phyloP scores from a whole-genome alignment of 305 asterid species.

The Fraxinus sp. region DNA sequence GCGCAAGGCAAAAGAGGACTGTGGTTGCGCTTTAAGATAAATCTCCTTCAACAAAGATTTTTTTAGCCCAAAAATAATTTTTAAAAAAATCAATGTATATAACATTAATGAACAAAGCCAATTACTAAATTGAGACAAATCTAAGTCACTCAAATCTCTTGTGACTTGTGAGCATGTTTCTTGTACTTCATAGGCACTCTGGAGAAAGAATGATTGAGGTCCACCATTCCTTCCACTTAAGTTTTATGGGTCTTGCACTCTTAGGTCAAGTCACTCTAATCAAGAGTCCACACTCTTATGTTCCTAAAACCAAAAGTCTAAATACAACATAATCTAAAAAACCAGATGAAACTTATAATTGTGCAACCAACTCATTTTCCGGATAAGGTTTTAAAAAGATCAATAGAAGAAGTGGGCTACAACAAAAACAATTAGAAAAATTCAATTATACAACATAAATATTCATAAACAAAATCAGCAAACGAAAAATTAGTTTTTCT shows the following conservation, averaged over 20 bases:
- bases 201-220: neutral
- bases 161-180: neutral
- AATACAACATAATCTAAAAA: slow-evolving; percentile 7
- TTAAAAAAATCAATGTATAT: neutral
- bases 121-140: neutral
- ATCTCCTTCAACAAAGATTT: neutral
- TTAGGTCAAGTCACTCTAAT: neutral
- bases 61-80: neutral
- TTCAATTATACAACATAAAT: neutral
- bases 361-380: neutral
- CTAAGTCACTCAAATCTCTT: neutral
- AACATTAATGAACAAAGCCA: neutral
- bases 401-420: slow-evolving; percentile 1
- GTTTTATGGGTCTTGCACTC: neutral
- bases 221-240: neutral
- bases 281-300: neutral
- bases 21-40: neutral
- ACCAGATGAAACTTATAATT: slow-evolving; percentile 4
- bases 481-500: neutral
- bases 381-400: neutral
- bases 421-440: slow-evolving; percentile 1
- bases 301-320: neutral
- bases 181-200: neutral
- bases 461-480: slow-evolving; percentile 6
- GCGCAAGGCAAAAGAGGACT: neutral